Evolutionary conservation across 1,284 basidiomycete species (phyloP).

Genomic region (Irpex sp.): DNA sequence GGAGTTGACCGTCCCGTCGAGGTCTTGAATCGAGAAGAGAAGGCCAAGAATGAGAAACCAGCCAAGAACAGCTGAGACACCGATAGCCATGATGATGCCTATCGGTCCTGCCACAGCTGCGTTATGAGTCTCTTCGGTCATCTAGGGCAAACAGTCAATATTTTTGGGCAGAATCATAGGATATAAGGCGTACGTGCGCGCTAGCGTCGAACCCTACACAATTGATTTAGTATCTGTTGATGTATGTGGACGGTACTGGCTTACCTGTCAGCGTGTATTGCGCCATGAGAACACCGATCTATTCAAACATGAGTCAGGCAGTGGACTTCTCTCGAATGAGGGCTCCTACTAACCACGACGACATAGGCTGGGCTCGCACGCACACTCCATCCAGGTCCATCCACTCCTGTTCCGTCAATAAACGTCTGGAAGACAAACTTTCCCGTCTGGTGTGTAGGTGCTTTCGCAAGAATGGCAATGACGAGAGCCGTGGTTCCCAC

Average conservation of each 20-base stretch:
- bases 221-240: background rate
- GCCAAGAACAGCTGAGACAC: slow-evolving; percentile 68
- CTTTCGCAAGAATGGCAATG: slow-evolving; percentile 64
- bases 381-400: slow-evolving; percentile 57
- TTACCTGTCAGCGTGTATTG: slow-evolving; percentile 68
- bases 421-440: slow-evolving; percentile 69
- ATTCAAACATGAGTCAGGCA: background rate
- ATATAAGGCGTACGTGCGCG: slow-evolving; percentile 47
- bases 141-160: slow-evolving; percentile 32
- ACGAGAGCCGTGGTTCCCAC: slow-evolving; percentile 63
- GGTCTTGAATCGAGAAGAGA: slow-evolving; percentile 74
- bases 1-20: slow-evolving; percentile 48
- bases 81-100: slow-evolving; percentile 69
- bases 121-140: slow-evolving; percentile 78
- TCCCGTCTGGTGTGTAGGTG: slow-evolving; percentile 64
- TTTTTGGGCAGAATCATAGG: background rate
- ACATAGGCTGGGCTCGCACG: slow-evolving; percentile 70
- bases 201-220: slow-evolving; percentile 63
- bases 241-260: slow-evolving; percentile 10
- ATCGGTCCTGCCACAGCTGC: slow-evolving; percentile 65
- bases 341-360: slow-evolving; percentile 31
- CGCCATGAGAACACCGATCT: slow-evolving; percentile 65
- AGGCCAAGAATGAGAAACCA: slow-evolving; percentile 71
- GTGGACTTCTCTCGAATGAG: background rate
- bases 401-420: slow-evolving; percentile 63